Evolutionary conservation across 495 filamentous ascomycete genomes (phyloP).

Genomic region (Mytilinidion resinicola): DNA sequence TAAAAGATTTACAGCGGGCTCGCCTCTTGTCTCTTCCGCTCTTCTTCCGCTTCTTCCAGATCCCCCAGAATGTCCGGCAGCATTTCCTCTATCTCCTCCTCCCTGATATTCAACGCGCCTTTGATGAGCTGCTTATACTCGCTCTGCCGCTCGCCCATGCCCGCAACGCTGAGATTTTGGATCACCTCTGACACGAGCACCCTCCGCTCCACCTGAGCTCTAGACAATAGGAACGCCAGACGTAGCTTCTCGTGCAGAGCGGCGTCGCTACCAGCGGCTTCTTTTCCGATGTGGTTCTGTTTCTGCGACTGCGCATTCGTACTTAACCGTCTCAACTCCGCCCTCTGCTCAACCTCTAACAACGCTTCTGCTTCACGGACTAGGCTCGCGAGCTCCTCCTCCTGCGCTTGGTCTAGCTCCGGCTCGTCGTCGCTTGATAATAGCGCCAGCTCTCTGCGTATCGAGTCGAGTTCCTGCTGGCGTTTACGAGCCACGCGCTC

Average conservation of each 20-base stretch:
- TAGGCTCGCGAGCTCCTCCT: conserved; percentile 54
- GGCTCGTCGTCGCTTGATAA: conserved; percentile 30
- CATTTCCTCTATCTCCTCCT: conserved; percentile 39
- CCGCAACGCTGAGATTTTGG: conserved; percentile 27
- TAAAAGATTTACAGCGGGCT: conserved; percentile 10
- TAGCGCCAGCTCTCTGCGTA: conserved; percentile 46
- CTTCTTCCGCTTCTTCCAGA: conserved; percentile 46
- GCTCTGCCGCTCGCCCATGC: conserved; percentile 30
- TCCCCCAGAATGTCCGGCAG: conserved; percentile 40
- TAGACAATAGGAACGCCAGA: conserved; percentile 24
- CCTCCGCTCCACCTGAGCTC: conserved; percentile 26
- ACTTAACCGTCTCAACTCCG: conserved; percentile 12
- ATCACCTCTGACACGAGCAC: conserved; percentile 32
- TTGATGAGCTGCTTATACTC: conserved; percentile 38
- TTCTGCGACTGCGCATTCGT: neutral
- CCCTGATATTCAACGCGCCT: conserved; percentile 36
- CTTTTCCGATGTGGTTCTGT: neutral
- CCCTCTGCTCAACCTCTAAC: conserved; percentile 52
- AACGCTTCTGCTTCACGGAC: conserved; percentile 64
- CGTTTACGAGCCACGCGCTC: conserved; percentile 49
- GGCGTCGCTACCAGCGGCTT: conserved; percentile 6
- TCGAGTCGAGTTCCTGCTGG: conserved; percentile 47
- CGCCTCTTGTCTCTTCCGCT: conserved; percentile 34
- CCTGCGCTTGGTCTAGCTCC: conserved; percentile 46
- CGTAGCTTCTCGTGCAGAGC: conserved; percentile 22